phyloP scores from a whole-genome alignment of 1,139 yeast genomes.

The Saccharomyces hybrid region DNA sequence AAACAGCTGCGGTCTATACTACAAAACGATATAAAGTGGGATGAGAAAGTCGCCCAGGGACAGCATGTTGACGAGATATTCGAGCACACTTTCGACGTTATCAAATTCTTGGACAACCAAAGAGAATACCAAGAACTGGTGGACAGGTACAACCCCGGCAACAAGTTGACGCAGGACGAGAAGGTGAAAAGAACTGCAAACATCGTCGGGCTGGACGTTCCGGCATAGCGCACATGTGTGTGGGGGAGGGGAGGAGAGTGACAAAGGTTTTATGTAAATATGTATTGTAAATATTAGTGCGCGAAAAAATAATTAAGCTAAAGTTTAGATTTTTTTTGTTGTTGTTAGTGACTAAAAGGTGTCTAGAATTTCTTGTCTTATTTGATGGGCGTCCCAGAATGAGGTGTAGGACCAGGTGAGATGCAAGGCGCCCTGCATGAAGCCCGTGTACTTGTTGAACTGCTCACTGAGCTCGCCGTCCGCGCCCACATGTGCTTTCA shows the following conservation, averaged over 20 bases:
- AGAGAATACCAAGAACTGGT: constrained; percentile 69
- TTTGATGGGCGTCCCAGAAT: constrained; percentile 61
- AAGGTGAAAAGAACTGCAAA: constrained; percentile 73
- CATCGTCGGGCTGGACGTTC: constrained; percentile 74
- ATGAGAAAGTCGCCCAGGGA: background rate
- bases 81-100: background rate
- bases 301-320: background rate
- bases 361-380: constrained; percentile 43
- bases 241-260: background rate
- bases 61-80: background rate
- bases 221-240: constrained; percentile 20
- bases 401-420: constrained; percentile 91
- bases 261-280: background rate
- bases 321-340: background rate
- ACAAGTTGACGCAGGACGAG: constrained; percentile 69
- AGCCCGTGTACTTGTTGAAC: constrained; percentile 73
- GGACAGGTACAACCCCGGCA: constrained; percentile 82
- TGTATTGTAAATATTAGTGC: background rate
- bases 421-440: constrained; percentile 77
- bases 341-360: background rate
- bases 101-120: constrained; percentile 55
- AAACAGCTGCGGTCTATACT: background rate
- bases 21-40: background rate
- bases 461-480: constrained; percentile 84
- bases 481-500: constrained; percentile 62